Base-by-base conservation (phyloP, 768 basidiomycete species). In the Xerocomellus dryophilus region DNA sequence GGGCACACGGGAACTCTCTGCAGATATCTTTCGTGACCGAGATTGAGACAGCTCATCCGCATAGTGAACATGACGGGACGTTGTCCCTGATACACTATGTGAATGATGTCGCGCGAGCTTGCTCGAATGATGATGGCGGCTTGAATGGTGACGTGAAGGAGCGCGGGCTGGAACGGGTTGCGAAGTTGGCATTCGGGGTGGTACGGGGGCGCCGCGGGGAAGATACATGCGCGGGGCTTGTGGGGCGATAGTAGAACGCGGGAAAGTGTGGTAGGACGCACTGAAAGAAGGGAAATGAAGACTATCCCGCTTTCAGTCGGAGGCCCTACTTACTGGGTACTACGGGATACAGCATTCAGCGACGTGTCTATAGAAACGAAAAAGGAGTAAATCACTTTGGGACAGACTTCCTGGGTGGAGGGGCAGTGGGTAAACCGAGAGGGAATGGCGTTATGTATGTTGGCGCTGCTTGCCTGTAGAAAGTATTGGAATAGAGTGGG, bases 21-120 rank as follows among this genome's bases (percentile, higher is more conserved):
- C n/a, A 21, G 58, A 51, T 18, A 27, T 40, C 31, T 57, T 47
- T 36, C 59, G 59, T 36, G 57, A 52, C 8, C 56, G 58, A 21
- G 54, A 17, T 17, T 48, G 54, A n/a, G 47, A 18, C 11, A 8
- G 35, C 9, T 56, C 47, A 39, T 71, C 56, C 29, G 53, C 53
- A 20, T 65, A 69, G 38, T 71, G 67, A 35, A 71, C 63, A 50
- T 59, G 65, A 18, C 66, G 63, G 25, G 62, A 52, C 35, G 58
- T 43, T 12, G 40, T 51, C 25, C 51, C 63, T 10, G 67, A 61
- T 20, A 62, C 18, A 15, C 50, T 59, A 4, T 12, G 51, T 14
- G 58, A 51, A 14, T 50, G 54, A 7, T 57, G 49, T 25, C 41
- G 49, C 11, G 43, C n/a, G 9, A 46, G 45, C 25, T 20, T 43